phyloP scores from a whole-genome alignment of 2,329 filamentous ascomycete genomes.

The Berkeleyomyces rouxiae region DNA sequence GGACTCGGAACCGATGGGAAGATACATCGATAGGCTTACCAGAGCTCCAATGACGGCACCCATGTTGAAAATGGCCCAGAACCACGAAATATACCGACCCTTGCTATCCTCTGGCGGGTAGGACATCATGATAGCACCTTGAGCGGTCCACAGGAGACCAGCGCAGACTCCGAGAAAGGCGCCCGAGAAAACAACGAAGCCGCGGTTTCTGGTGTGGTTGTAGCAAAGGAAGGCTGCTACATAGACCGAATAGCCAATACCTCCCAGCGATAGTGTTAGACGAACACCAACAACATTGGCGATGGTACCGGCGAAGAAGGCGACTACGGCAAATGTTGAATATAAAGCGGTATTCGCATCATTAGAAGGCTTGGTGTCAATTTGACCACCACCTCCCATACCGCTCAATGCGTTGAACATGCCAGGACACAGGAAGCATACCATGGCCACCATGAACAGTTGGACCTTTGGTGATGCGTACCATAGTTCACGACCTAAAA shows the following conservation, averaged over 20 bases:
- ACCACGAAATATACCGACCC: constrained; percentile 76
- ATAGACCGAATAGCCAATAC: constrained; percentile 63
- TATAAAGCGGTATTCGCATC: constrained; percentile 56
- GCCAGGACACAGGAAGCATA: constrained; percentile 48
- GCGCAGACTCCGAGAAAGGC: constrained; percentile 63
- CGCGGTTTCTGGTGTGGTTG: constrained; percentile 48
- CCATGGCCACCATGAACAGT: constrained; percentile 45
- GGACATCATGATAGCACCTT: constrained; percentile 78
- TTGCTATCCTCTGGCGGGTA: constrained; percentile 71
- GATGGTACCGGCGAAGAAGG: constrained; percentile 58
- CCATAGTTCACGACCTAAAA: constrained; percentile 41
- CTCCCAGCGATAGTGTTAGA: constrained; percentile 51
- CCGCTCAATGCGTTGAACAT: constrained; percentile 56
- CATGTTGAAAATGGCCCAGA: constrained; percentile 92
- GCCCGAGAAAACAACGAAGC: constrained; percentile 62
- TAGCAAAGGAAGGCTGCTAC: constrained; percentile 54
- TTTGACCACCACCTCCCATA: constrained; percentile 46
- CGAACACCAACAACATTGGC: constrained; percentile 61
- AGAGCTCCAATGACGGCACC: constrained; percentile 74
- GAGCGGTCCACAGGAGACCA: constrained; percentile 65
- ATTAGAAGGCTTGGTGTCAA: constrained; percentile 39
- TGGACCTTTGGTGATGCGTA: constrained; percentile 61
- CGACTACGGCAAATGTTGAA: constrained; percentile 51
- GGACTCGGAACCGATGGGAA: background rate
- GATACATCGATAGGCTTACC: constrained; percentile 20